Evolutionary conservation across 2,329 filamentous ascomycete species (phyloP).

Genomic region (Amphichorda felina): DNA sequence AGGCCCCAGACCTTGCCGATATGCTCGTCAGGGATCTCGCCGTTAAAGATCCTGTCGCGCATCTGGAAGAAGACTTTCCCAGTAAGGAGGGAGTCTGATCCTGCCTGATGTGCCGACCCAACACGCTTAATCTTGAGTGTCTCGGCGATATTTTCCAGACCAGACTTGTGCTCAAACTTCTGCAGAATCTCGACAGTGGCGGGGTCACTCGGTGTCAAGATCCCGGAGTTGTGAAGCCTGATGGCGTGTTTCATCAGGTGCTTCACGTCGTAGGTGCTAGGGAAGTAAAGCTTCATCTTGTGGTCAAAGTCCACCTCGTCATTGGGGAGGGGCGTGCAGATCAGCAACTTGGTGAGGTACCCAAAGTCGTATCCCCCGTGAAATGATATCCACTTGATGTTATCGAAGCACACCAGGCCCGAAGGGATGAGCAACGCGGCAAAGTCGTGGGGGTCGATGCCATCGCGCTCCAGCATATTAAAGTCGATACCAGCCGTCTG

Average conservation of each 20-base stretch:
- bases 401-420: slow-evolving; percentile 75
- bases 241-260: slow-evolving; percentile 89
- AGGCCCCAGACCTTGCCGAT: slow-evolving; percentile 89
- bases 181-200: slow-evolving; percentile 63
- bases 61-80: slow-evolving; percentile 94
- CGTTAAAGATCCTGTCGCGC: slow-evolving; percentile 76
- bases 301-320: slow-evolving; percentile 85
- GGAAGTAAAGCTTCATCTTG: slow-evolving; percentile 86
- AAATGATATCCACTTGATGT: slow-evolving; percentile 94
- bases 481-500: slow-evolving; percentile 92
- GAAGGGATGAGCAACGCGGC: slow-evolving; percentile 84
- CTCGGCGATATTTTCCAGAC: slow-evolving; percentile 87
- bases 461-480: slow-evolving; percentile 67
- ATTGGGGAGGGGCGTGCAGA: slow-evolving; percentile 70
- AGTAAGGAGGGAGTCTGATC: slow-evolving; percentile 85
- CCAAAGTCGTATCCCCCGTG: slow-evolving; percentile 98
- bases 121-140: slow-evolving; percentile 83
- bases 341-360: slow-evolving; percentile 89
- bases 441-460: slow-evolving; percentile 84
- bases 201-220: slow-evolving; percentile 50
- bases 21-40: slow-evolving; percentile 69
- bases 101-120: slow-evolving; percentile 82
- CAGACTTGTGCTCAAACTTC: slow-evolving; percentile 81
- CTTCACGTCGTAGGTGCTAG: slow-evolving; percentile 90
- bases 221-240: slow-evolving; percentile 52